Base-by-base conservation (phyloP, 1,284 basidiomycete species). In the Ustilago nuda region DNA sequence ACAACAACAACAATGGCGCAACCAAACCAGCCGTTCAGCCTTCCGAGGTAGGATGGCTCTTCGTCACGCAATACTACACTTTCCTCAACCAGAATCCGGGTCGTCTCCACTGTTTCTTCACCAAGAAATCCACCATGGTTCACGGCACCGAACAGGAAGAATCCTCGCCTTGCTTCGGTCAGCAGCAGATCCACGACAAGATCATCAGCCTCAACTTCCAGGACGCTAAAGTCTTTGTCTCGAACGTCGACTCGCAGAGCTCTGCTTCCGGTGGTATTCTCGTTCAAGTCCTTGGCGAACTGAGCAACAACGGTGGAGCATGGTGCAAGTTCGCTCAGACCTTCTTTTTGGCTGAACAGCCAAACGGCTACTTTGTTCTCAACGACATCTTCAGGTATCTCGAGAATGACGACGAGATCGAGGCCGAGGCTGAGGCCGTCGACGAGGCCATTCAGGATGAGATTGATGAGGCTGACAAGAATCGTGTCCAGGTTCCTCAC, bases 321-420 rank as follows among this genome's bases (percentile, higher is more conserved):
- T 99, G 97, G 97, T 92, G 92, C 84, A 98, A 98, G 88, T 99
- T 99, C 85, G 94, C 94, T 27, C 97, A 99, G 88, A 98, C 96
- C 15, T 99, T 99, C 89, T 99, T 99, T 92, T 92, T 99, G 64
- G 97, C 97, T 54, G 94, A 98, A 87, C 97, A 99, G 88, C 94
- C 95, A 46, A 97, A 96, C 84, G 97, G 97, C 54, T 99, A 98
- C 89, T 99, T 95, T 87, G 97, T 99, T 72, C 91, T 99, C 87
- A 99, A 99, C 88, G 97, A 99, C 88, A 98, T 99, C 88, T 99
- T 99, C 92, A 92, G 96, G 76, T 98, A 96, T 89, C 89, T 99
- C 78, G 97, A 97, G 89, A 95, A 98, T 88, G 95, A 98, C 83
- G 89, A 91, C 43, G 92, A 94, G 72, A 93, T 93, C 76, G 75